A percentile compares a stretch with the other conserved stretches of the same genome.
Conservation (phyloP, 2,329 filamentous ascomycete species). For the Epichloe coenophiala region DNA sequence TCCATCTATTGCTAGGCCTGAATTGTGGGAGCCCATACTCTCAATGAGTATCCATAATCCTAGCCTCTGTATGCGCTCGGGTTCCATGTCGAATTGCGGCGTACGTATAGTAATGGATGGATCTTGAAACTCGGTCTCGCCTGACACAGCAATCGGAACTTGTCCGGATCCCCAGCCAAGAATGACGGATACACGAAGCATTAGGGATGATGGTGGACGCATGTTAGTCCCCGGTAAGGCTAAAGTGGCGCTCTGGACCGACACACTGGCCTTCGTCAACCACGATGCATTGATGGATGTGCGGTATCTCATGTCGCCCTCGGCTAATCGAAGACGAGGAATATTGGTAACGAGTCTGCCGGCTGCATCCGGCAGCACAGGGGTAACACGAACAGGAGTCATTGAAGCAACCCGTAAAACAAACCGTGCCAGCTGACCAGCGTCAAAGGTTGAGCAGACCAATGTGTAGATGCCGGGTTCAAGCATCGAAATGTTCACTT, state of each 20-base stretch:
- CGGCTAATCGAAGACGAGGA: constrained; percentile 37
- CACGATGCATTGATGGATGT: constrained; percentile 26
- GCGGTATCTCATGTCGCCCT: constrained; percentile 26
- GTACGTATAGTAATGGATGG: constrained; percentile 52
- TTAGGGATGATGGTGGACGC: constrained; percentile 30
- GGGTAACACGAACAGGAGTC: constrained; percentile 37
- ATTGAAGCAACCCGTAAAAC: constrained; percentile 60
- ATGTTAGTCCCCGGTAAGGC: constrained; percentile 10
- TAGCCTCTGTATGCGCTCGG: constrained; percentile 38
- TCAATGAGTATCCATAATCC: constrained; percentile 75
- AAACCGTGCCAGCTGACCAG: constrained; percentile 62
- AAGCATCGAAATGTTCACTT: constrained; percentile 48
- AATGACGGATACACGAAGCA: constrained; percentile 59
- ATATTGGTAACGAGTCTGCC: constrained; percentile 55
- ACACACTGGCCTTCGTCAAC: constrained; percentile 42
- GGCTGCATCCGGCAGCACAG: constrained; percentile 59
- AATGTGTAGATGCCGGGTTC: constrained; percentile 70
- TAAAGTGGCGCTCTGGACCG: constrained; percentile 17
- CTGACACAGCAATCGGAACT: constrained; percentile 48
- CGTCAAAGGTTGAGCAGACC: constrained; percentile 82
- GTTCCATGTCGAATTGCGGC: constrained; percentile 60
- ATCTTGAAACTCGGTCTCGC: constrained; percentile 65
- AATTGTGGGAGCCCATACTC: constrained; percentile 46
- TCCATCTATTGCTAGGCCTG: constrained; percentile 32
- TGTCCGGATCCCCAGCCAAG: constrained; percentile 58